A percentile compares a stretch with the other conserved stretches of the same genome.
phyloP scores from a whole-genome alignment of 805 yeast genomes.

The Yamadazyma takamatsuzukensis region DNA sequence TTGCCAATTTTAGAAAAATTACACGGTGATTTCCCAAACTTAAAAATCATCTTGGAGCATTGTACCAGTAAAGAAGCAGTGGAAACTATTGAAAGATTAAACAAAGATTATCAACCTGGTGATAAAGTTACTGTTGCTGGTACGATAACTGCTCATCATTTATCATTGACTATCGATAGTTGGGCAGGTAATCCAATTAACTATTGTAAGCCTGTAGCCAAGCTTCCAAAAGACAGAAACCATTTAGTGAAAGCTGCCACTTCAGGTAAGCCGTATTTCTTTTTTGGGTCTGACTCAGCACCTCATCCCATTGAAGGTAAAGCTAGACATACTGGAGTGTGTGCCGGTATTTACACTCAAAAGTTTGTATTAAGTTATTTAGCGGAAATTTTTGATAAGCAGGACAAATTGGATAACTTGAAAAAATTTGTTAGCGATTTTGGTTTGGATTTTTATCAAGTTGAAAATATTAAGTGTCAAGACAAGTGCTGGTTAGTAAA shows the following conservation, averaged over 20 bases:
- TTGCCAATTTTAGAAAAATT: slow-evolving; percentile 82
- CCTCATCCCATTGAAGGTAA: slow-evolving; percentile 89
- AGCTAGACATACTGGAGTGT: slow-evolving; percentile 73
- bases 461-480: slow-evolving; percentile 40
- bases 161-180: slow-evolving; percentile 80
- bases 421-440: slow-evolving; percentile 70
- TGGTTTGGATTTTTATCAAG: slow-evolving; percentile 69
- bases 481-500: slow-evolving; percentile 52
- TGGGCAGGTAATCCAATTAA: slow-evolving; percentile 97
- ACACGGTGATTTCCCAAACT: slow-evolving; percentile 77
- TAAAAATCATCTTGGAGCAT: slow-evolving; percentile 87
- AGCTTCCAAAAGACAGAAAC: slow-evolving; percentile 76
- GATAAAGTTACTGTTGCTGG: slow-evolving; percentile 68
- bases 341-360: slow-evolving; percentile 98
- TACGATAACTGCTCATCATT: slow-evolving; percentile 93
- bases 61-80: slow-evolving; percentile 92
- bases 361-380: slow-evolving; percentile 75
- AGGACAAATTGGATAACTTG: slow-evolving; percentile 60
- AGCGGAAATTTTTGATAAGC: slow-evolving; percentile 78
- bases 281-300: slow-evolving; percentile 97
- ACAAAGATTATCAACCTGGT: slow-evolving; percentile 23
- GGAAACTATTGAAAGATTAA: slow-evolving; percentile 64
- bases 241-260: slow-evolving; percentile 86
- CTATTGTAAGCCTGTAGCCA: slow-evolving; percentile 97
- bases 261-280: slow-evolving; percentile 86